Conservation (phyloP, 1,284 basidiomycete species). For the Rhodotorula sp. region DNA sequence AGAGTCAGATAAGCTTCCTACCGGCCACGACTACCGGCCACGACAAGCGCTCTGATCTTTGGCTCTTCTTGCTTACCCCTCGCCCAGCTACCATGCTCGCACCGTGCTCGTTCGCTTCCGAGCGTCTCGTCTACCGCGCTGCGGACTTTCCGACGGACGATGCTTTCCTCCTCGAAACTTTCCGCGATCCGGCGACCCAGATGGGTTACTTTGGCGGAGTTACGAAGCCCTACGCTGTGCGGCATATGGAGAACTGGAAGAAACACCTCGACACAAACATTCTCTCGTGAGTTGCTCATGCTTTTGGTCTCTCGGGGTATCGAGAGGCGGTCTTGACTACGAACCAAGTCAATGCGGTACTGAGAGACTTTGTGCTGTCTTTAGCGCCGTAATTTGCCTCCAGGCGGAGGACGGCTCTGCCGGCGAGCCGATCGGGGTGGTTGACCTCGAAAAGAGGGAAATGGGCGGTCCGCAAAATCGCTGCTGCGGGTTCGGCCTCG, state of each 20-base stretch:
- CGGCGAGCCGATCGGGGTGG: not conserved
- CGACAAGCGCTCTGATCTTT: not conserved
- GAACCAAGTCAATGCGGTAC: too few species aligned
- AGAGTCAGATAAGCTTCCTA: not conserved
- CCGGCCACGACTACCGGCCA: too few species aligned
- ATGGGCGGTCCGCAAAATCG: not conserved
- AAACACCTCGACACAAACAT: not conserved
- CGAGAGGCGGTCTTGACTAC: too few species aligned
- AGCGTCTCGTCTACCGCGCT: conserved; percentile 17
- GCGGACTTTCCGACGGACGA: not conserved
- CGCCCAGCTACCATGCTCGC: conserved; percentile 2
- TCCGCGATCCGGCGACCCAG: not conserved
- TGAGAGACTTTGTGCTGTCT: too few species aligned
- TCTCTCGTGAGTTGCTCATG: not conserved
- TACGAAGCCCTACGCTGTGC: not conserved
- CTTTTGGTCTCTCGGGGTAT: too few species aligned
- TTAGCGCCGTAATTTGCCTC: not conserved
- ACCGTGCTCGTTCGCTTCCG: conserved; percentile 5
- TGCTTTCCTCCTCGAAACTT: not conserved
- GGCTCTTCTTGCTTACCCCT: not conserved
- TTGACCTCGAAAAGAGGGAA: not conserved
- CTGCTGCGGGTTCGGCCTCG: not conserved
- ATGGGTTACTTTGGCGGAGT: not conserved
- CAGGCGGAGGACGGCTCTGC: not conserved
- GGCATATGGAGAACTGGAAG: not conserved